A percentile compares a stretch with the other conserved stretches of the same genome.
Evolutionary conservation across 78 protist genomes (phyloP).

Genomic region (Dictyostelium citrinum): DNA sequence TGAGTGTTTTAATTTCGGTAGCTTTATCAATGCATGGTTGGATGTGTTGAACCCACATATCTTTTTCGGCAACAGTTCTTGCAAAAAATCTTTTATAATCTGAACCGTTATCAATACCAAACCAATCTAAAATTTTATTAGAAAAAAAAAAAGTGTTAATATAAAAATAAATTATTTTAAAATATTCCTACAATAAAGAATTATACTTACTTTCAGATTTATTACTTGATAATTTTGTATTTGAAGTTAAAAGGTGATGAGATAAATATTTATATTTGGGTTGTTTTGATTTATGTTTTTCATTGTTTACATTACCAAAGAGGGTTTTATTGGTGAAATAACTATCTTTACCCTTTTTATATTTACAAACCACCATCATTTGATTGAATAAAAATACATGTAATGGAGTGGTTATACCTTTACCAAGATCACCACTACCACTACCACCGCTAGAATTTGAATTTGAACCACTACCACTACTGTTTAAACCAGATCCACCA

Average conservation of each 20-base stretch:
- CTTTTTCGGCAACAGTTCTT: constrained; percentile 51
- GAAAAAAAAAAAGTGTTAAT: neutral
- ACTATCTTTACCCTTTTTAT: constrained; percentile 64
- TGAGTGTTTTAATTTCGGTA: constrained; percentile 45
- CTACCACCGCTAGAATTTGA: neutral
- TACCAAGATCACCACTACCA: neutral
- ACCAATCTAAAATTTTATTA: neutral
- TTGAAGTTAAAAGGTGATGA: neutral
- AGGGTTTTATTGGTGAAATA: constrained; percentile 36
- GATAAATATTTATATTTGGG: constrained; percentile 64
- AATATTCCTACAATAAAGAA: too few relatives aligned
- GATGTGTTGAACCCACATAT: constrained; percentile 68
- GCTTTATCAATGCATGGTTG: constrained; percentile 41
- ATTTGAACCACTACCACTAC: neutral
- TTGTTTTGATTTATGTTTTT: constrained; percentile 65
- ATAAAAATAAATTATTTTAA: neutral
- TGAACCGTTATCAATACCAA: constrained; percentile 36
- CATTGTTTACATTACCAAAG: constrained; percentile 18
- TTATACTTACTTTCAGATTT: constrained; percentile 28
- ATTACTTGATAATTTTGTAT: constrained; percentile 54
- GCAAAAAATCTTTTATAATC: constrained; percentile 58
- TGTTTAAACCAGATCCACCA: neutral
- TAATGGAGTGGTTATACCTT: neutral
- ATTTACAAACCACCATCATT: constrained; percentile 68
- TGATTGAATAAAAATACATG: constrained; percentile 72